Base-by-base conservation (phyloP, 2,329 filamentous ascomycete species). In the Coniochaeta pulveracea region DNA sequence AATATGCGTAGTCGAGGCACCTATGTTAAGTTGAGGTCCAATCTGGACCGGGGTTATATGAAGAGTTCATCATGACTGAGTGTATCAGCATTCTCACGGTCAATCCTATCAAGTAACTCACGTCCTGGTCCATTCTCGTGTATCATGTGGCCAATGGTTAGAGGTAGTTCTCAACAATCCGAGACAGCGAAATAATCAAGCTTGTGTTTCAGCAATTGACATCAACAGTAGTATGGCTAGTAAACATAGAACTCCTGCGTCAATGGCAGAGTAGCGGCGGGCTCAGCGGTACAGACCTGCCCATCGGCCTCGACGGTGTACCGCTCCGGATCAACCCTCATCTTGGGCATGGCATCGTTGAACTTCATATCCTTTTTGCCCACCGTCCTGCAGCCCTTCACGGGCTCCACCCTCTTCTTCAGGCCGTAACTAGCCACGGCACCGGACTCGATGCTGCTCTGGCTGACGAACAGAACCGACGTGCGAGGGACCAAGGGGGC, bases 301-400 rank as follows among this genome's bases (percentile, higher is more conserved):
- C 84, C 86, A 57, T 94, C 85, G 2, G 88, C 88, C 60, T 89
- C 78, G 17, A 95, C 88, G 11, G 66, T 72, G 61, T 95, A 96
- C 48, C 72, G 78, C 67, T 96, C 89, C 5, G 89, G 83, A 55
- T 96, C 88, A 39, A 96, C 88, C 47, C 66, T 76, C 84, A 96
- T 95, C 60, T 69, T 75, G 10, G 89, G 89, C 73, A 76, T 85
- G 35, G 59, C 58, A 49, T 85, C 76, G 55, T 95, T 95, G 56
- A 76, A 88, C 50, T 85, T 86, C 86, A 95, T 94, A 56, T 95
- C 83, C 46, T 59, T 66, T 68, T 95, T 95, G 26, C 78, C 66
- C 27, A 94, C 69, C 19, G 56, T 70, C 38, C 88, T 45, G 55
- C 86, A 93, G 36, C 72, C 72, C 50, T 69, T 77, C 31, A 95